Evolutionary conservation across 2,329 filamentous ascomycete genomes (phyloP), one percentile per base, ranked within the genome.

Genomic region (Paecilomyces dactylethromorphus): DNA sequence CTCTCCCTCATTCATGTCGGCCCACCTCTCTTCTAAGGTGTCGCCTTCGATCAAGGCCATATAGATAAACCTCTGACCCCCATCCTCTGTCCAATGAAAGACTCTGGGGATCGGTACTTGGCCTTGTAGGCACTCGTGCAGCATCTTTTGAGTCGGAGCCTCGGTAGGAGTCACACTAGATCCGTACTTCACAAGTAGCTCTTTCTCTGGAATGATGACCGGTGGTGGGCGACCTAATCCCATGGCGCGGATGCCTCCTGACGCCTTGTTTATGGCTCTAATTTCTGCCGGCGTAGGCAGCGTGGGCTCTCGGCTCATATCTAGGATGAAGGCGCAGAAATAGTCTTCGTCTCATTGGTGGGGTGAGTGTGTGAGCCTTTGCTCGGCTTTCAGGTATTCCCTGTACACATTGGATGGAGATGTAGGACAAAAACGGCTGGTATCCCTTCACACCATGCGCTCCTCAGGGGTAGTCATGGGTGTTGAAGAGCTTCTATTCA

Each of bases 181-280:
- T 56, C 73, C 70, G 56, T 73, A 76, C 58, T 76, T 76, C 57
- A 76, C 68, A 33, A 72, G 13, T 12, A 76, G 60, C 1, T 68
- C 68, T 21, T 74, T 60, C 4, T 68, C 70, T 55, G 69, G 69
- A 21, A 76, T 61, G 21, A 55, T 61, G 55, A 76, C 71, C 15
- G 71, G 72, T 1, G 65, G 56, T 13, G 72, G 68, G 18, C 64
- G 65, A 53, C 68, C 58, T 53, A 72, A 69, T 3, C 31, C 58
- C 55, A 49, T 58, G 13, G 61, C 63, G 51, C 57, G 49, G 24
- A 56, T 53, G 15, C 60, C 53, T 53, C 64, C 63, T 21, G 64
- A 64, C 18, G 58, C 56, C 32, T 64, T 54, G 56, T 71, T 71
- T 49, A 71, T 60, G 24, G 63, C 61, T 63, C 70, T 67, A 51